Evolutionary conservation across 129 eudicot genomes (phyloP), one percentile per base, ranked within the genome.

Genomic region (Chrysanthemum seticuspe): DNA sequence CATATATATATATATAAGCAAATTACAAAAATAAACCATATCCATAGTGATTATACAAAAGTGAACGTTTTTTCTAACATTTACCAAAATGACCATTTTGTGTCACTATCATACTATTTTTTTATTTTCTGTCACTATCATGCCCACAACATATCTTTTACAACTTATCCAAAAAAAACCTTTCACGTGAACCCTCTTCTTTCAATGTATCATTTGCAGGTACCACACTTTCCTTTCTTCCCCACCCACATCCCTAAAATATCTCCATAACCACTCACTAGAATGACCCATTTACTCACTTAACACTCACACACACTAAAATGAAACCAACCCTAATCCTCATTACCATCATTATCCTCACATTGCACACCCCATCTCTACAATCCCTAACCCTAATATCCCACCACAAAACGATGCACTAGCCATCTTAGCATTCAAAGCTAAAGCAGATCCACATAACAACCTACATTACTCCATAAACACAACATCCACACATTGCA

Each of bases 381-480:
- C 23, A 60, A 8, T 11, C 82, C 51, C 65, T 78, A 8, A 70
- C 44, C 44, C 58, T 62, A 52, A 18, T 76, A 29, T 34, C 72
- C 59, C 65, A 47, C 61, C 61, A 58, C 14, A 71, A 49, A 40
- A 63, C 45, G 91, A 87, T 21, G 92, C 95, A 2, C 44, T 81
- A 14, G 78, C 84, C 40, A 77, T 91, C 68, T 8, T 91, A 51
- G 66, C 78, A 10, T 91, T 91, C 90, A 91, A 82, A 83, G 79
- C 85, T 15, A 90, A 86, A 85, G 93, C 99, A 5, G 99, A 90
- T 73, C 64, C 70, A 3, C 61, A 61, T 31, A 71, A 88, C 91
- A 75, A 68, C 0, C 87, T 90, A 47, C 61, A 19, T 1, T 92
- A 72, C 49, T 73, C 88, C 8, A 15, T 60, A 10, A 67, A 70